Conservation (phyloP, 2,329 filamentous ascomycete species). For the Paracorniculantispora psalliotae region DNA sequence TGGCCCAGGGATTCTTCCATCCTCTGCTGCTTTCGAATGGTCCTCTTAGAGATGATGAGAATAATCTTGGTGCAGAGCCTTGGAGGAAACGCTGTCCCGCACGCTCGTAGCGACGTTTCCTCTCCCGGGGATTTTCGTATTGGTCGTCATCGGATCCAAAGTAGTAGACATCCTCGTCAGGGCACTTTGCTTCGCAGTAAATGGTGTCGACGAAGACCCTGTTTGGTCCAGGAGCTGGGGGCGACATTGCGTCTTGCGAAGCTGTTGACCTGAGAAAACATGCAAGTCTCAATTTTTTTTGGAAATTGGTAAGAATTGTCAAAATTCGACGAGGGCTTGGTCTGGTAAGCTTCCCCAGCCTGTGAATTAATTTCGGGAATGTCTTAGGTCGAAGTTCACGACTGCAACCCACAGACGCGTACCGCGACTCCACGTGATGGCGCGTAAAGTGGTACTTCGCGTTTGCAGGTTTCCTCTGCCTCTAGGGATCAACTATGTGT, state of each 20-base stretch:
- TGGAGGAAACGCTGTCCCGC: constrained; percentile 54
- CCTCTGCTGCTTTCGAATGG: constrained; percentile 50
- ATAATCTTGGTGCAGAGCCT: constrained; percentile 51
- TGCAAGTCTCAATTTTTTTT: background rate
- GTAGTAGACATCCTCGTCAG: constrained; percentile 45
- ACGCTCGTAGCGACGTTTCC: constrained; percentile 51
- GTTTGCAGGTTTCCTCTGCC: background rate
- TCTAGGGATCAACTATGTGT: too few species aligned
- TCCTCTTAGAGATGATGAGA: constrained; percentile 57
- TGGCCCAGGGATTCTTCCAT: constrained; percentile 51
- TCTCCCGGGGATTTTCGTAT: constrained; percentile 40
- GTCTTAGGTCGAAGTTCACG: background rate
- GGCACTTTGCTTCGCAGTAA: constrained; percentile 41
- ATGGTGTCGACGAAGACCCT: constrained; percentile 31
- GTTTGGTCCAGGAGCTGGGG: background rate
- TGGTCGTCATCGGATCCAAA: constrained; percentile 54
- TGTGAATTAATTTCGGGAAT: background rate
- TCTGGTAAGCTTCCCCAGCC: background rate
- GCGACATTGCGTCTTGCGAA: constrained; percentile 1
- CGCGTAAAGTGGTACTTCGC: constrained; percentile 24
- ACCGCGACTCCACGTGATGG: constrained; percentile 30
- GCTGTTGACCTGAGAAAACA: background rate
- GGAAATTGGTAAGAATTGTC: background rate
- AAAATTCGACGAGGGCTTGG: background rate
- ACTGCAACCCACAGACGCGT: constrained; percentile 22